Base-by-base conservation (phyloP, 495 filamentous ascomycete genomes). In the Aspergillus haitiensis region DNA sequence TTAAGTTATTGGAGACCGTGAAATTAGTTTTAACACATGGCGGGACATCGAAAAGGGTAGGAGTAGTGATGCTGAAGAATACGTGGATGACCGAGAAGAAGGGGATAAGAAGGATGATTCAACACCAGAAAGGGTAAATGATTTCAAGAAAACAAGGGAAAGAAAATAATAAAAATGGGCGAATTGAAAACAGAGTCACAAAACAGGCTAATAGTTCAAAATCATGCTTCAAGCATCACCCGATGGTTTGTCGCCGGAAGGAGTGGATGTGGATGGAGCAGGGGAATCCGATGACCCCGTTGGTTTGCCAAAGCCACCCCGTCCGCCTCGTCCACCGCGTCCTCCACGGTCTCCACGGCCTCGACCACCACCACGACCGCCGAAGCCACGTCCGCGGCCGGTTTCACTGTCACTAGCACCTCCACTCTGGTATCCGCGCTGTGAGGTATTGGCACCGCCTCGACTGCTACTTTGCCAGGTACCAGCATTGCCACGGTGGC, bases 321-420 rank as follows among this genome's bases (percentile, higher is more conserved):
- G 81, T 53, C 73, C 74, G 15, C 62, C 61, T 51, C 66, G 60
- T 42, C 62, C 56, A 34, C 64, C 66, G n/a, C 65, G 56, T 47
- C 82, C 79, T 18, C 64, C 60, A 7, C 86, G 81, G 18, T 85
- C 85, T 64, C 76, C 83, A 35, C 58, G 58, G 10, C 67, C 67
- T 50, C 65, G 56, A 32, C 64, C 60, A 44, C 74, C 71, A 18
- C 77, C 70, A 63, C 74, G 76, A 40, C 78, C 70, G 36, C 71
- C 67, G 47, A 73, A 73, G 49, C 74, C 74, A 44, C 78, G 70
- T 52, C 83, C 80, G 6, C 85, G 80, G n/a, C 84, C 84, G 62
- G 75, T 84, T 67, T 96, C 91, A 55, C 90, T 93, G 68, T 96
- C 94, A 68, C 91, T 96, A 59, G 89, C 86, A 55, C 80, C 86